phyloP scores from a whole-genome alignment of 441 rosid genomes.

The Aleurites moluccanus region DNA sequence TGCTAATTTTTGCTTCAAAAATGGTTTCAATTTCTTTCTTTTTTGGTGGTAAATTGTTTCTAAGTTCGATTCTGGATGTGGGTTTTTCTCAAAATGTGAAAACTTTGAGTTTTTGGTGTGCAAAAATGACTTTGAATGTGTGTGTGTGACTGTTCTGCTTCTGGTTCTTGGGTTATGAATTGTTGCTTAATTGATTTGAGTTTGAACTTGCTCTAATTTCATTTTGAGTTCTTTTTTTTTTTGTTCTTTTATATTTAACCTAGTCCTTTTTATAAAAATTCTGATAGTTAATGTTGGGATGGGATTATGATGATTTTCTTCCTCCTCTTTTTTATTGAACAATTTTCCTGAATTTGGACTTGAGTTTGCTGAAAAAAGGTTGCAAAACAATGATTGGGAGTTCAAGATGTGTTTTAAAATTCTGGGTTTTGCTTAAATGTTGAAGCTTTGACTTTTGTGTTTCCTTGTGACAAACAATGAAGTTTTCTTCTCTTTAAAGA shows the following conservation, averaged over 20 bases:
- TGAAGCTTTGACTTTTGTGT: conserved; percentile 21
- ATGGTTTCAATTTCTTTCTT: neutral
- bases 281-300: neutral
- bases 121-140: too few relatives aligned
- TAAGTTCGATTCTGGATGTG: neutral
- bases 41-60: neutral
- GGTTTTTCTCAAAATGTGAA: conserved; percentile 8
- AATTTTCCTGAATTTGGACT: too few relatives aligned
- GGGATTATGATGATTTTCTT: neutral
- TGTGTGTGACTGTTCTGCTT: neutral
- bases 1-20: neutral
- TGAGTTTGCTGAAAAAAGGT: too few relatives aligned
- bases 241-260: too few relatives aligned
- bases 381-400: conserved; percentile 6
- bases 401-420: neutral
- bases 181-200: neutral
- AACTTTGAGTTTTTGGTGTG: neutral
- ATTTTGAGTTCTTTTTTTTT: too few relatives aligned
- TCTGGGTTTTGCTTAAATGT: neutral
- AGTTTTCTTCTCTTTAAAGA: neutral
- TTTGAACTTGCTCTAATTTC: neutral
- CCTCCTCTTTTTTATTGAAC: neutral
- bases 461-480: neutral
- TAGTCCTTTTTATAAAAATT: neutral
- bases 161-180: neutral